Base-by-base conservation (phyloP, 2,329 filamentous ascomycete species). In the Tolypocladium amazonense region DNA sequence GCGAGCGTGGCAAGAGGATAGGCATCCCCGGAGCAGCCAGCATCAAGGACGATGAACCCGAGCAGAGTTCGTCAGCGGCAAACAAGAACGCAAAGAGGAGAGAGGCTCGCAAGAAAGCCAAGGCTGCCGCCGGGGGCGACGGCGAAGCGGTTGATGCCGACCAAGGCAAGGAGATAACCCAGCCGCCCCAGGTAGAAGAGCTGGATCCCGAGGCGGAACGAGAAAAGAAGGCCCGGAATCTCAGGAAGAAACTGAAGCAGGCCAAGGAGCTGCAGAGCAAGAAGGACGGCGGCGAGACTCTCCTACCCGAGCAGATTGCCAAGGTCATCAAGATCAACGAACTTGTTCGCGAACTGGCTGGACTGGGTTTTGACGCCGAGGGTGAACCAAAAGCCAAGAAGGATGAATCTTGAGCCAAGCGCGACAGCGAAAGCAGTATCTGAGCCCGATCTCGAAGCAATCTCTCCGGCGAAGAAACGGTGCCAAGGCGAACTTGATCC, bases 241-340 rank as follows among this genome's bases (percentile, higher is more conserved):
- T 97, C 53, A 89, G 88, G 72, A 99, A 99, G 81, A 99, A 97
- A 76, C 78, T 99, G 62, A 89, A 93, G 68, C 94, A 99, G 73
- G 93, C 94, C 4, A 88, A 87, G 66, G 94, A 97, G 2, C 80
- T 99, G 58, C 88, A 91, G 71, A 88, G 87, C 68, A 97, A 96
- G 81, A 96, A 96, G 74, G 90, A 96, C 30, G 87, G 86, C 59
- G 94, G 94, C 25, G 88, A 90, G 70, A 81, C 84, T 5, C 76
- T 99, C 62, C 79, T 97, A 33, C 93, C 92, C 0, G 94, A 99
- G 76, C 94, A 99, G 76, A 88, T 97, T 64, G 92, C 93, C 67
- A 99, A 99, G 77, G 90, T 99, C 59, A 95, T 96, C 72, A 96
- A 94, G 75, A 96, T 99, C 72, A 91, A 90, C 63, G 94, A 99